Conservation (phyloP, 2,329 filamentous ascomycete species). For the Xylariales sp. region DNA sequence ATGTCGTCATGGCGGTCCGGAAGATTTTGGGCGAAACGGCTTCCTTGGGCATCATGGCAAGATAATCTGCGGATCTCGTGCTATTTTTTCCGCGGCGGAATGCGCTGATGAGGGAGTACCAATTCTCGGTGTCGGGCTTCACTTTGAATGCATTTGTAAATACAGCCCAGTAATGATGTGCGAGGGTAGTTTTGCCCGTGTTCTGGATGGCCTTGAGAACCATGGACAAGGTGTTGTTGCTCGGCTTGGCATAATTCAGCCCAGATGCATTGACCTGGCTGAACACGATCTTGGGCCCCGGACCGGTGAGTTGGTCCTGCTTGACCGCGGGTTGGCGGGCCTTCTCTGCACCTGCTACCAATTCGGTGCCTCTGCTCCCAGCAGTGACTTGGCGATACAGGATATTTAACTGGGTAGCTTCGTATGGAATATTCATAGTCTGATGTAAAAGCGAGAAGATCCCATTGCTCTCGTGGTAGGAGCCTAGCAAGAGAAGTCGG, state of each 20-base stretch:
- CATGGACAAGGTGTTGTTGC: conserved; percentile 61
- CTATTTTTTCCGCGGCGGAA: conserved; percentile 65
- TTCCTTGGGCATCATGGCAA: conserved; percentile 48
- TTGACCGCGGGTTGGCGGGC: neutral
- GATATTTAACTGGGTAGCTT: conserved; percentile 26
- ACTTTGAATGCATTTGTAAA: conserved; percentile 61
- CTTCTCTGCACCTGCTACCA: conserved; percentile 1
- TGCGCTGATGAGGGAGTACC: conserved; percentile 62
- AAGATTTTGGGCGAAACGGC: conserved; percentile 52
- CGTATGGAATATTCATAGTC: conserved; percentile 70
- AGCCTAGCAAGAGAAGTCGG: conserved; percentile 64
- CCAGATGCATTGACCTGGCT: too few species aligned
- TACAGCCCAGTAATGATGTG: conserved; percentile 73
- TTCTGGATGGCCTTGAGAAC: conserved; percentile 61
- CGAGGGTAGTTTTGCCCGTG: conserved; percentile 56
- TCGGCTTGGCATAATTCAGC: conserved; percentile 39
- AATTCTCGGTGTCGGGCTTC: conserved; percentile 68
- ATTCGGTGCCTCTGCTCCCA: neutral
- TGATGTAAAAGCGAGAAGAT: conserved; percentile 75
- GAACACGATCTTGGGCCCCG: too few species aligned
- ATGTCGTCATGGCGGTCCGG: conserved; percentile 68
- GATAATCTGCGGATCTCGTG: conserved; percentile 51
- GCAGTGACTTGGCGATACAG: conserved; percentile 4
- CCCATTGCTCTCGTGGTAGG: conserved; percentile 61
- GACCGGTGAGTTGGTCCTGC: conserved; percentile 9